phyloP scores from a whole-genome alignment of 805 yeast species.

The Metschnikowia henanensis region DNA sequence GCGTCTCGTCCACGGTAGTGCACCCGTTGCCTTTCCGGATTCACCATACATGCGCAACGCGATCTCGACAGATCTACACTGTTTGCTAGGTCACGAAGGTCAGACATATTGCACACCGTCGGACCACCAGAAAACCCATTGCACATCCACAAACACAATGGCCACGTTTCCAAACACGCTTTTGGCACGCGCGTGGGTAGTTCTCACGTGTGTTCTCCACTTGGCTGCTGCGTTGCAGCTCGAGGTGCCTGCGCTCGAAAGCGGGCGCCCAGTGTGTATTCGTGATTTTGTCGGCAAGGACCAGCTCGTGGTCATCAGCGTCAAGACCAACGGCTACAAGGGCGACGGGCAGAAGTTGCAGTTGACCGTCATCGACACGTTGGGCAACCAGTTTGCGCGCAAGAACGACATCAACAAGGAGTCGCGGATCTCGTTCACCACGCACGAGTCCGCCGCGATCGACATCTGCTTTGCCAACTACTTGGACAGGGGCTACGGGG shows the following conservation, averaged over 20 bases:
- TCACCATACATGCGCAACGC: too few relatives aligned
- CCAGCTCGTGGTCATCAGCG: constrained; percentile 83
- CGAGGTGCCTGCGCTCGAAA: constrained; percentile 49
- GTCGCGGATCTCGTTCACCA: constrained; percentile 77
- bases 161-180: constrained; percentile 7
- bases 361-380: constrained; percentile 67
- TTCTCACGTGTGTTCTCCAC: constrained; percentile 21
- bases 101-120: too few relatives aligned
- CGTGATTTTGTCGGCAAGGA: constrained; percentile 89
- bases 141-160: background rate
- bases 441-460: constrained; percentile 78
- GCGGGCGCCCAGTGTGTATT: constrained; percentile 70
- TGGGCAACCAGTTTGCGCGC: constrained; percentile 80
- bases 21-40: too few relatives aligned
- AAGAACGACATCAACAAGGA: constrained; percentile 75
- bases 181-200: constrained; percentile 16
- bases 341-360: constrained; percentile 89
- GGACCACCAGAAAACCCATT: too few relatives aligned
- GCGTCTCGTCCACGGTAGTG: too few relatives aligned
- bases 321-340: constrained; percentile 67
- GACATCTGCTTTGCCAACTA: constrained; percentile 89
- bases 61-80: too few relatives aligned
- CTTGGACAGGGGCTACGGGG: constrained; percentile 21
- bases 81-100: too few relatives aligned
- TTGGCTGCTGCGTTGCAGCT: constrained; percentile 46